Evolutionary conservation across 1,139 yeast species (phyloP), one percentile per base, ranked within the genome.

Genomic region (Yamadazyma trypodendri): DNA sequence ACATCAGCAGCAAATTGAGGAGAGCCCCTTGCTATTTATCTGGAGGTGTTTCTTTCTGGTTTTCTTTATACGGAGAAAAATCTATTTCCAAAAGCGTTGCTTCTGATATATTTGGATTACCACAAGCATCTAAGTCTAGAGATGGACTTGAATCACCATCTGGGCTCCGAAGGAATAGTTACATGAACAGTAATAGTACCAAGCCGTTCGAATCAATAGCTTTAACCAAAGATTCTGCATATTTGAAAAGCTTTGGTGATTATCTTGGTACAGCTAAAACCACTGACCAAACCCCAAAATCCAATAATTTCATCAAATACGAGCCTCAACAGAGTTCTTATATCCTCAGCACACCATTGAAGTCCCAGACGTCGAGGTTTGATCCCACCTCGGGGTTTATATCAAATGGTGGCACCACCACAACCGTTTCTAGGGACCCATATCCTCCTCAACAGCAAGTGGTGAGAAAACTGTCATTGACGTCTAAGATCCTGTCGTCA

Each of bases 41-140:
- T 35, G 76, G 76, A 23, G 72, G 79, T 9, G 61, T 77, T 22
- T 46, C 61, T 32, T 49, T 56, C 43, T 67, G 75, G 78, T 56
- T 53, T 44, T 48, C 56, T 18, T 32, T 44, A 4, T 63, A 46
- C 48, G 75, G 76, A 1, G 62, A 60, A 13, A 40, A 47, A 0
- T 58, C 58, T 1, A 50, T 69, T 11, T 45, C 55, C 10, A 57
- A 54, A 38, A 49, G 58, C 1, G 34, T 31, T 2, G 33, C 40
- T 2, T 30, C 44, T 9, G 51, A 46, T 5, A 39, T 49, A 4
- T 42, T 59, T 12, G 35, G 56, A 0, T 24, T 35, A n/a, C 68
- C 69, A 1, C 50, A 45, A 31, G 61, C 65, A 1, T 47, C 56
- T 10, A 37, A 55, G 3, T 48, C 60, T 0, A 48, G 49, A 39